Base-by-base conservation (phyloP, 2,329 filamentous ascomycete species). In the Erysiphe pulchra region DNA sequence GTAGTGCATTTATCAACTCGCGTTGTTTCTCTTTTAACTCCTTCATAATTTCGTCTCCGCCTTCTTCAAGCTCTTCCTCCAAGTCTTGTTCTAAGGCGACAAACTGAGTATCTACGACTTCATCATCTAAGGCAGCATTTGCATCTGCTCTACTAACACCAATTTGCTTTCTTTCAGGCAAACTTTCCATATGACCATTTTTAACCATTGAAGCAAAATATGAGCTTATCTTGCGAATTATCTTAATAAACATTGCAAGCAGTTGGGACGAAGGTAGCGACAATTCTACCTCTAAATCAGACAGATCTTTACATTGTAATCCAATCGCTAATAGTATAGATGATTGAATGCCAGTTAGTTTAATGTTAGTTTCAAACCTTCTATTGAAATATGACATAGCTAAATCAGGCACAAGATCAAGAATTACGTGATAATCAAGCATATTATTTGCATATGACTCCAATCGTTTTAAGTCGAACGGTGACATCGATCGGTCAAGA, bases 381-480 rank as follows among this genome's bases (percentile, higher is more conserved):
- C 83, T 81, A 0, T 74, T 76, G 62, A 98, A 98, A 66, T 87
- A 94, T 24, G 92, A 71, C 20, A 69, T 68, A 1, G 90, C 79
- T 50, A 98, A 75, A 1, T 69, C 72, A 0, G 90, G 90, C 47
- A 98, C 69, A 56, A 98, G 73, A 59, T 98, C 92, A 28, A 95
- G 71, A 46, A 98, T 90, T 53, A 94, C 86, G 57, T 94, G 92
- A 65, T 95, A 93, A 62, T 98, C 92, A 38, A 98, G 75, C 70
- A 94, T 81, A 62, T 92, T 93, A 62, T 92, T 92, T 14, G 90
- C 83, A 56, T 98, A 98, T 39, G 81, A 86, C 58, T 94, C 87
- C 2, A 98, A 69, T 28, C 90, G 78, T 66, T 95, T 95, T 50
- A 94, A 72, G 60, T 98, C 90, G 59, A 90, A 95, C 0, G 90